These are phyloP conservation scores for Inga laurina DNA, from an alignment of 306 rosid species.

Conservation along the genomic window DNA sequence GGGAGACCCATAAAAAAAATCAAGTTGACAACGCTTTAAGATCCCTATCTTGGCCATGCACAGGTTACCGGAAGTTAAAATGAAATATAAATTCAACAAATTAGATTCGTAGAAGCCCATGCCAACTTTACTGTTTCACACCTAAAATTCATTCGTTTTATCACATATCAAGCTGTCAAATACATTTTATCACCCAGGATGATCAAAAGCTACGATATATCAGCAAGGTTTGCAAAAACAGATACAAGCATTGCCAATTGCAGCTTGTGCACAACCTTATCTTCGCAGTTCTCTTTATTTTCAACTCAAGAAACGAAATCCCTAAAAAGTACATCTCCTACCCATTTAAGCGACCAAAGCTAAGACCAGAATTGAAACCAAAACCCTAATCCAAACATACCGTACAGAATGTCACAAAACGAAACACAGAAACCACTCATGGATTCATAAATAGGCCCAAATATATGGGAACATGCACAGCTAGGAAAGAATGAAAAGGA, in stretches of 20 bases:
- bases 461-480: neutral
- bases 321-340: too few relatives aligned
- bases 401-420: neutral
- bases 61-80: neutral
- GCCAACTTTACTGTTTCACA: neutral
- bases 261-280: neutral
- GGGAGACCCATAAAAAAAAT: neutral
- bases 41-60: neutral
- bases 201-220: neutral
- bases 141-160: neutral
- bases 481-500: neutral
- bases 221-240: neutral
- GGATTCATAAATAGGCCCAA: neutral
- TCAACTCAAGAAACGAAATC: neutral
- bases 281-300: neutral
- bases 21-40: neutral
- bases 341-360: neutral
- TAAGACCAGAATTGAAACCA: neutral
- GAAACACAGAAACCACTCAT: neutral
- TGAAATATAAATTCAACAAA: neutral
- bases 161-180: neutral
- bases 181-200: neutral
- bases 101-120: neutral
- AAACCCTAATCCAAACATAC: slow-evolving; percentile 34
- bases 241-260: neutral